Conservation (phyloP, 208 protist species). For the Leishmania tropica region DNA sequence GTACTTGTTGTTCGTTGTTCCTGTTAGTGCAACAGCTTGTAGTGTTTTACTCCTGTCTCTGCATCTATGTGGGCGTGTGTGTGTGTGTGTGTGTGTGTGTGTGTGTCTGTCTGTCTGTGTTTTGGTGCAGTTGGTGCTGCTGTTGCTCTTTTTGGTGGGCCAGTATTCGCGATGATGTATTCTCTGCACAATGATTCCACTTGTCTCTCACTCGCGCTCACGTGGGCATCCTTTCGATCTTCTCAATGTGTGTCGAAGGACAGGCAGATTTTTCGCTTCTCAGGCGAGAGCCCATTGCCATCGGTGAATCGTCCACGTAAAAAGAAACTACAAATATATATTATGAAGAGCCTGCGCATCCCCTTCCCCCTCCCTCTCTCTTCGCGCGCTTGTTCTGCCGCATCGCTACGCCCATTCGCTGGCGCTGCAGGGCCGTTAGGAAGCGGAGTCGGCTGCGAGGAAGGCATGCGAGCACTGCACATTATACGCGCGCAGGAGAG, state of each 20-base stretch:
- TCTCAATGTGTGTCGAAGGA: conserved; percentile 9
- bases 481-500: background rate
- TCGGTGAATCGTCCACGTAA: background rate
- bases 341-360: background rate
- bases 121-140: background rate
- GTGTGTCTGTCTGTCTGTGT: background rate
- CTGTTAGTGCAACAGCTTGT: background rate
- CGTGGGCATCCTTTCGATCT: background rate
- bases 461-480: conserved; percentile 3
- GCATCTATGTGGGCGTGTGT: background rate
- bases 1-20: conserved; percentile 2
- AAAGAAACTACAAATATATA: background rate
- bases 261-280: background rate
- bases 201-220: background rate
- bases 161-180: background rate
- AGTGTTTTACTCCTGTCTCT: background rate
- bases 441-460: background rate
- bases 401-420: background rate
- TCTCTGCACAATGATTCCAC: background rate
- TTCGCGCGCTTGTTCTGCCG: background rate
- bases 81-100: background rate
- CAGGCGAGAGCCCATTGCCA: background rate
- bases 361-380: background rate
- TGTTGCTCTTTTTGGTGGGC: background rate
- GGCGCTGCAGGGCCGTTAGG: too few relatives aligned